A percentile compares a stretch with the other conserved stretches of the same genome.
Evolutionary conservation across 345 rosid genomes (phyloP).

Genomic region (Eucalyptus regnans): DNA sequence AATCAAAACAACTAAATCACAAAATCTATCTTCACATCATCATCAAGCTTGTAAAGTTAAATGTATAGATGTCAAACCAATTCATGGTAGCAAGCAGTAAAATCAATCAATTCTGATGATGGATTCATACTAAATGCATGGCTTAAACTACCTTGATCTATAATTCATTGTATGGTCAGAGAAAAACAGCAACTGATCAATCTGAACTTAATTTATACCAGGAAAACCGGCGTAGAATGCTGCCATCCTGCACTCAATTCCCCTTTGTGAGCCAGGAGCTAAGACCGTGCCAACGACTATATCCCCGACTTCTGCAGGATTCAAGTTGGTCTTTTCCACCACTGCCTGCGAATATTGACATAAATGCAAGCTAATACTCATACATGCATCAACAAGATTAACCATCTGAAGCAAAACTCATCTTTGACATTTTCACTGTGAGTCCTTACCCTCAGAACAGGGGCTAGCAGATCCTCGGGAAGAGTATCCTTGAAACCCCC

Average conservation of each 20-base stretch:
- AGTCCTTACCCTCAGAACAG: slow-evolving; percentile 66
- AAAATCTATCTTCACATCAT: background rate
- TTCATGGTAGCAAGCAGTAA: background rate
- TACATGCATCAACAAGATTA: background rate
- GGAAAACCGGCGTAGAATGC: slow-evolving; percentile 94
- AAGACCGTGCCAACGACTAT: slow-evolving; percentile 90
- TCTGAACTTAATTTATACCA: slow-evolving; percentile 20
- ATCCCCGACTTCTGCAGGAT: slow-evolving; percentile 86
- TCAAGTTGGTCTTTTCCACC: slow-evolving; percentile 54
- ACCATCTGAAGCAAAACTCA: background rate
- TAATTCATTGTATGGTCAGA: background rate
- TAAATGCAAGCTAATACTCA: background rate
- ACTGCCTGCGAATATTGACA: slow-evolving; percentile 35
- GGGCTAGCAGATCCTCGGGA: slow-evolving; percentile 74
- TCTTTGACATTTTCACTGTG: background rate
- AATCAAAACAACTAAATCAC: background rate
- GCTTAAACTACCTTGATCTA: background rate
- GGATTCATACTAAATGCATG: background rate
- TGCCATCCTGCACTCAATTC: slow-evolving; percentile 81
- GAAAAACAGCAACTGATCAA: background rate
- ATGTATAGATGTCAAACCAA: background rate
- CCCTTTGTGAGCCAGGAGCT: slow-evolving; percentile 82
- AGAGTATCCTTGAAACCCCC: slow-evolving; percentile 94
- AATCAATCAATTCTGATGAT: background rate
- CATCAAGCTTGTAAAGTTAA: background rate